Percentiles rank a stretch among this genome's conserved stretches.
Evolutionary conservation across 2,329 filamentous ascomycete species (phyloP).

Genomic region (Paramyrothecium sp.): DNA sequence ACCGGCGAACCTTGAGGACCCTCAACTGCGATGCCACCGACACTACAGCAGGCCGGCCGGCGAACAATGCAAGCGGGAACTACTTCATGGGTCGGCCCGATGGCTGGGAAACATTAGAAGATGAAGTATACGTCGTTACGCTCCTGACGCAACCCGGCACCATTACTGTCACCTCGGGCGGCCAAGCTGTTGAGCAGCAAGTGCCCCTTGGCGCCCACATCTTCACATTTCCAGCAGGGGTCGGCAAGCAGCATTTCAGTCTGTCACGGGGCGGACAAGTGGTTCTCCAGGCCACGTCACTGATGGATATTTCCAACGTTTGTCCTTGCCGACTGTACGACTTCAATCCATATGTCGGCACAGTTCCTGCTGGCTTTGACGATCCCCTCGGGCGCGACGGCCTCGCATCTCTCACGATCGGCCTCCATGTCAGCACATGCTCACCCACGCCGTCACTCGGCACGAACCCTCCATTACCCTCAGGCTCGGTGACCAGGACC

Average conservation of each 20-base stretch:
- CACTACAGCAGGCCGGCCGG: slow-evolving; percentile 39
- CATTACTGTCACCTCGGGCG: slow-evolving; percentile 44
- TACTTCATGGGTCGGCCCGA: slow-evolving; percentile 51
- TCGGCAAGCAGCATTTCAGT: slow-evolving; percentile 39
- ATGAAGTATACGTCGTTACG: slow-evolving; percentile 50
- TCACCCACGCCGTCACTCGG: background rate
- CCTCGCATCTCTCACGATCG: slow-evolving; percentile 4
- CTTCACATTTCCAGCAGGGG: slow-evolving; percentile 43
- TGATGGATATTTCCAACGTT: slow-evolving; percentile 47
- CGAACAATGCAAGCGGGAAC: slow-evolving; percentile 45
- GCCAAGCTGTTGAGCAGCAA: slow-evolving; percentile 33
- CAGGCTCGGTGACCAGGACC: slow-evolving; percentile 27
- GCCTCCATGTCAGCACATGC: slow-evolving; percentile 10
- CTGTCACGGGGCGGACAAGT: slow-evolving; percentile 37
- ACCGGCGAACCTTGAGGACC: slow-evolving; percentile 44
- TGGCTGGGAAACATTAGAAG: slow-evolving; percentile 47
- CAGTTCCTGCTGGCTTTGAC: slow-evolving; percentile 33
- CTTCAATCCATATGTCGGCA: slow-evolving; percentile 55
- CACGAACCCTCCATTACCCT: slow-evolving; percentile 21
- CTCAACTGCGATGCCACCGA: slow-evolving; percentile 52
- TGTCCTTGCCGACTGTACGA: slow-evolving; percentile 56
- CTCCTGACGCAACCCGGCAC: slow-evolving; percentile 44
- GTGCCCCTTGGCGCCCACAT: slow-evolving; percentile 23
- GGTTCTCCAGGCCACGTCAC: slow-evolving; percentile 43
- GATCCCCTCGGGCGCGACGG: slow-evolving; percentile 8